Base-by-base conservation (phyloP, 2,329 filamentous ascomycete species). In the Nigrospora sphaerica region DNA sequence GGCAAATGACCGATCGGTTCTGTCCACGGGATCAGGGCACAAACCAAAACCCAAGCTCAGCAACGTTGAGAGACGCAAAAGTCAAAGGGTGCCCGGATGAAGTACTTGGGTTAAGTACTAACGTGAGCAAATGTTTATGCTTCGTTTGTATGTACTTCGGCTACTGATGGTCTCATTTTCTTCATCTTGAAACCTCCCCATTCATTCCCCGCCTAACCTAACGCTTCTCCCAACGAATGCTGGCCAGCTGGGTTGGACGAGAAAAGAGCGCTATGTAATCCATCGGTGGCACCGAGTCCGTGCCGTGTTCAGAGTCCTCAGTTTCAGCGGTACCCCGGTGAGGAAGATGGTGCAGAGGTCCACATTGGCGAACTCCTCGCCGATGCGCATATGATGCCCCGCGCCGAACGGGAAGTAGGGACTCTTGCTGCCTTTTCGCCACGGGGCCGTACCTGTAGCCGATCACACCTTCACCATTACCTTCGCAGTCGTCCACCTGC, bases 311-410 rank as follows among this genome's bases (percentile, higher is more conserved):
- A 76, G 52, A 39, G 81, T 84, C 41, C 60, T 66, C 39, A 87
- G 70, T 59, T 74, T 78, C 58, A 87, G 68, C 12, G 82, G 68
- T 11, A 87, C 74, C 49, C 87, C 62, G 0, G 74, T 80, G 0
- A 75, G 74, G 19, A 87, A 64, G 49, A 88, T 86, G 10, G 80
- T 79, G 14, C 75, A 73, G 37, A 88, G 61, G 57, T 88, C 85
- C 39, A 85, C 64, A 55, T 88, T 87, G 14, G 85, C 84, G 61
- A 88, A 88, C 60, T 86, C 84, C 67, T 88, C 85, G 16, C 85
- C 85, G 48, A 89, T 86, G 56, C 85, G 88, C 17, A 85, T 71
- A 62, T 89, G 85, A 39, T 85, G 71, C 0, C 85, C 85, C 0
- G 83, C 85, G 3, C 85, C 85, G 56, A 88, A 88, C 0, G 85